These are phyloP conservation scores for Acer campestre DNA, from an alignment of 345 rosid genomes.

Conservation along the genomic window DNA sequence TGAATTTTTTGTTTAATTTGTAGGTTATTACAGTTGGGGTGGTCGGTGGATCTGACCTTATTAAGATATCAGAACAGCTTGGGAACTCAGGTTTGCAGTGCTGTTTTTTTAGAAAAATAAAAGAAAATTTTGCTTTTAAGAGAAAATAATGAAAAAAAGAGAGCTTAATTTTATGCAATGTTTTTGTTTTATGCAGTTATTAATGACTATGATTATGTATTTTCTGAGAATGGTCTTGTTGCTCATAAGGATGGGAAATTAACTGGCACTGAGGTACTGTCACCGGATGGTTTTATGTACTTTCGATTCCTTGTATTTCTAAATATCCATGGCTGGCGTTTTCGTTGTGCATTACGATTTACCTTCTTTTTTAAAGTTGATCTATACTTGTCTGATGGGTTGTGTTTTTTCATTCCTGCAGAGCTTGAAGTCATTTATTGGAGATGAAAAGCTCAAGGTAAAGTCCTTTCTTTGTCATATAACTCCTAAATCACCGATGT, in stretches of 20 bases:
- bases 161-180: too few species aligned
- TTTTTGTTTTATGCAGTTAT: conserved; percentile 57
- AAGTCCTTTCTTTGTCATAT: conserved; percentile 8
- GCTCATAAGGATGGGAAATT: conserved; percentile 90
- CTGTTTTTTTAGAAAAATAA: too few species aligned
- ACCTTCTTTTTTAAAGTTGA: conserved; percentile 1
- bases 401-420: conserved; percentile 32
- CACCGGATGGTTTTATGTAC: neutral
- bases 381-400: conserved; percentile 18
- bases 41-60: conserved; percentile 95
- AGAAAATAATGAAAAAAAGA: too few species aligned
- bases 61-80: conserved; percentile 93
- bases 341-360: neutral
- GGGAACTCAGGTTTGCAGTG: conserved; percentile 69
- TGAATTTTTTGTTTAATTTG: conserved; percentile 15
- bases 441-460: conserved; percentile 90
- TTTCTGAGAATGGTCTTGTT: conserved; percentile 98
- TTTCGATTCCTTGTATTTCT: neutral
- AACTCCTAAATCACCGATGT: conserved; percentile 8
- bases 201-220: conserved; percentile 81
- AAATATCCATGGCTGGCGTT: neutral
- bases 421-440: conserved; percentile 89
- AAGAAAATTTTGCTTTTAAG: too few species aligned
- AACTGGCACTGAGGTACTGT: conserved; percentile 75
- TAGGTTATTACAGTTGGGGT: conserved; percentile 89